Evolutionary conservation across 2,329 filamentous ascomycete genomes (phyloP).

Genomic region (Metarhizium sp.): DNA sequence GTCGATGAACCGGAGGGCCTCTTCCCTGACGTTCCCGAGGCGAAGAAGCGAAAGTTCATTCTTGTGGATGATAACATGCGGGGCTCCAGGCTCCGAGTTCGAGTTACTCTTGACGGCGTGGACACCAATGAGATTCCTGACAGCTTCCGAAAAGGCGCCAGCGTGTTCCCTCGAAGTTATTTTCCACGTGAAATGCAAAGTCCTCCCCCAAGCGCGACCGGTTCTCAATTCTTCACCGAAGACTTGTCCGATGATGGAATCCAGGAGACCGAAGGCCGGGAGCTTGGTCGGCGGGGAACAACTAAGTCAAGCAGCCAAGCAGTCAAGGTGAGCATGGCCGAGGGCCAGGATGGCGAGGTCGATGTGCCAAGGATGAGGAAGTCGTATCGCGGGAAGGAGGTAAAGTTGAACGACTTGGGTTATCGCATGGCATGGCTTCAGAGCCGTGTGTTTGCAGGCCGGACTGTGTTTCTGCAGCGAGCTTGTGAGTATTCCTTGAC

Average conservation of each 20-base stretch:
- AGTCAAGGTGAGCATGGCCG: constrained; percentile 53
- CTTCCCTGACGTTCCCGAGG: constrained; percentile 81
- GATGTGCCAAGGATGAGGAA: constrained; percentile 66
- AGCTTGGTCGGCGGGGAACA: constrained; percentile 24
- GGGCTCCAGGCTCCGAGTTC: constrained; percentile 72
- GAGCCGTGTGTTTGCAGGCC: constrained; percentile 79
- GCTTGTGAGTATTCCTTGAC: constrained; percentile 57
- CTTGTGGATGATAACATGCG: constrained; percentile 84
- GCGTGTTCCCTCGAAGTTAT: constrained; percentile 84
- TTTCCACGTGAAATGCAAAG: constrained; percentile 91
- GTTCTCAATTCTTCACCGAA: constrained; percentile 65
- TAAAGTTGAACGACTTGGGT: constrained; percentile 85
- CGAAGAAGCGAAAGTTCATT: constrained; percentile 93
- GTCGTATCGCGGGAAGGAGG: constrained; percentile 65
- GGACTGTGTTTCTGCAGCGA: constrained; percentile 81
- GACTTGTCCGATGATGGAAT: constrained; percentile 48
- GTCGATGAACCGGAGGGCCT: constrained; percentile 55
- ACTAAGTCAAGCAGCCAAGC: constrained; percentile 26
- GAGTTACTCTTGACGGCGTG: constrained; percentile 86
- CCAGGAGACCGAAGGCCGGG: constrained; percentile 40
- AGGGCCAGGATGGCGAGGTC: constrained; percentile 65
- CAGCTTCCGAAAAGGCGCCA: constrained; percentile 82
- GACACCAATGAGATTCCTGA: constrained; percentile 95
- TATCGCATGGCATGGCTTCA: constrained; percentile 97
- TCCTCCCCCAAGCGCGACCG: constrained; percentile 65